These are phyloP conservation scores for Fusarium anthophilum DNA, from an alignment of 2,329 filamentous ascomycete genomes.

Conservation along the genomic window DNA sequence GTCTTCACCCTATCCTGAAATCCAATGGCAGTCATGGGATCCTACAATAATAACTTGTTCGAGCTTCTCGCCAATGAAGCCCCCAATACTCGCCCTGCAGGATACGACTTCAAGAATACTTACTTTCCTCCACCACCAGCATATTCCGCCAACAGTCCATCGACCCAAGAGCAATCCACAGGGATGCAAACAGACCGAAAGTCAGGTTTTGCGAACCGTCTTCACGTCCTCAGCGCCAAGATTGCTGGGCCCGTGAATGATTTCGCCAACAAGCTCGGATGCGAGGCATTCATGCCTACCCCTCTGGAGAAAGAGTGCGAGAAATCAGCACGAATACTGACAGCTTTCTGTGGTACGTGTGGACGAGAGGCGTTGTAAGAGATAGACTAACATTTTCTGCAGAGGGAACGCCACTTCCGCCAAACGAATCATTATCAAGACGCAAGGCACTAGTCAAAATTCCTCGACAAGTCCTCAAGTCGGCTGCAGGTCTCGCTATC, in stretches of 20 bases:
- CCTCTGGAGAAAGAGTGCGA: not conserved
- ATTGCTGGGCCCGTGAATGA: not conserved
- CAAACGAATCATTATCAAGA: not conserved
- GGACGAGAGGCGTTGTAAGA: not conserved
- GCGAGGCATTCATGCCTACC: not conserved
- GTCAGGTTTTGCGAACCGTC: not conserved
- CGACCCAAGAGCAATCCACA: not conserved
- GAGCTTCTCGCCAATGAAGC: not conserved
- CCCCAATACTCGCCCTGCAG: not conserved
- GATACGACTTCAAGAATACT: not conserved
- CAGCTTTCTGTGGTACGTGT: not conserved
- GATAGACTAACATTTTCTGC: not conserved
- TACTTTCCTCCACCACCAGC: not conserved
- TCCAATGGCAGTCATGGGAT: not conserved
- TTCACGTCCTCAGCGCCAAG: not conserved
- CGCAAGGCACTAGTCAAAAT: not conserved
- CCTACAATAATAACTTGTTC: not conserved
- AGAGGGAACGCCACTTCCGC: not conserved
- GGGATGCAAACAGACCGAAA: not conserved
- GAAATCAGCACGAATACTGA: not conserved
- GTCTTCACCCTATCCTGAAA: not conserved
- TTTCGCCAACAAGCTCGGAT: not conserved
- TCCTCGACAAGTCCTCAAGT: not conserved
- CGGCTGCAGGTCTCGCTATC: not conserved
- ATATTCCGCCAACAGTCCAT: not conserved